phyloP scores from a whole-genome alignment of 768 basidiomycete species.

The Paxillus involutus region DNA sequence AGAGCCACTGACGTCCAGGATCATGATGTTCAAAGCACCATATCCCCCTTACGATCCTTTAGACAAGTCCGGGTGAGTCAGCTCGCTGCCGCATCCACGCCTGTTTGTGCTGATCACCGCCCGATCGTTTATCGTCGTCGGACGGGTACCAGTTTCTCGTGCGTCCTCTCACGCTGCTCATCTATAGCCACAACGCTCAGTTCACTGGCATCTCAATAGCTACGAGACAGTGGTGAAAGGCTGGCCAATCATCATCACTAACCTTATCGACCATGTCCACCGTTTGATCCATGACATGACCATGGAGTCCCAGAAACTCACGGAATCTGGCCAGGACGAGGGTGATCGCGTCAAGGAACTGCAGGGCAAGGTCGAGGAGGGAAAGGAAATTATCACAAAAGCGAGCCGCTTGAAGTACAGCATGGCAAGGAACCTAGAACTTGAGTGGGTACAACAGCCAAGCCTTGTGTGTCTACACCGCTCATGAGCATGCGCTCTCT shows the following conservation, averaged over 20 bases:
- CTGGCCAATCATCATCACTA: slow-evolving; percentile 85
- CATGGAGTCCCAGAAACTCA: slow-evolving; percentile 32
- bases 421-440: slow-evolving; percentile 73
- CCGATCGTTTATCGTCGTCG: background rate
- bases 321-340: slow-evolving; percentile 2
- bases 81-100: background rate
- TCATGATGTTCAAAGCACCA: slow-evolving; percentile 55
- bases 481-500: background rate
- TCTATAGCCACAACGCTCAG: background rate
- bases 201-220: slow-evolving; percentile 34
- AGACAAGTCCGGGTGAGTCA: slow-evolving; percentile 58
- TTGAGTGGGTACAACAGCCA: slow-evolving; percentile 51
- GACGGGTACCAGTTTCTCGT: slow-evolving; percentile 58
- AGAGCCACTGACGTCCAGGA: slow-evolving; percentile 1
- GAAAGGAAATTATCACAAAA: slow-evolving; percentile 71
- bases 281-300: slow-evolving; percentile 65
- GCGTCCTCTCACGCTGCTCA: slow-evolving; percentile 21
- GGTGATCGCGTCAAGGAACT: slow-evolving; percentile 24
- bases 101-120: background rate
- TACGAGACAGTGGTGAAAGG: slow-evolving; percentile 78
- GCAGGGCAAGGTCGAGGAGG: slow-evolving; percentile 62
- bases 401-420: slow-evolving; percentile 82
- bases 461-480: background rate
- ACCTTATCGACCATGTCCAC: slow-evolving; percentile 74
- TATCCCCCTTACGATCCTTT: slow-evolving; percentile 74